Evolutionary conservation across 2,329 filamentous ascomycete species (phyloP).

Genomic region (Fusarium protoensiforme): DNA sequence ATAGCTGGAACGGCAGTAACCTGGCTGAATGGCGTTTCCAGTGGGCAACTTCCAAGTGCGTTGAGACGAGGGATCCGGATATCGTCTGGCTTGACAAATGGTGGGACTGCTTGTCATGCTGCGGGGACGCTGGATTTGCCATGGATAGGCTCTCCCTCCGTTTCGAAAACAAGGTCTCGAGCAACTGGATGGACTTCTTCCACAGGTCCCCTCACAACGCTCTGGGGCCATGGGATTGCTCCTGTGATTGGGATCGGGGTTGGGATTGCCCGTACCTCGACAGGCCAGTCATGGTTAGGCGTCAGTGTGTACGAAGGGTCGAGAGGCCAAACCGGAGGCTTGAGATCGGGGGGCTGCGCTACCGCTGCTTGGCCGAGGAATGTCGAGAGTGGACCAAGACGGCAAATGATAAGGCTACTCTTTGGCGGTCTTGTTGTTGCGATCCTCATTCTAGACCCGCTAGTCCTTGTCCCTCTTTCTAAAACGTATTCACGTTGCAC

Average conservation of each 20-base stretch:
- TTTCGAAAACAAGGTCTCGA: neutral
- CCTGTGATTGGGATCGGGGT: no score
- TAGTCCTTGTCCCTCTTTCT: neutral
- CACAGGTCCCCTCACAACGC: neutral
- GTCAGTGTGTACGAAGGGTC: neutral
- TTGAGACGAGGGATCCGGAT: neutral
- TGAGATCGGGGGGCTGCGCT: neutral
- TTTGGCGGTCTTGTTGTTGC: neutral
- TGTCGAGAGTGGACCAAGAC: neutral
- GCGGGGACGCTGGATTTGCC: neutral
- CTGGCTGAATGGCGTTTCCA: neutral
- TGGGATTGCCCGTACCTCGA: neutral
- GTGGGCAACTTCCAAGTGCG: neutral
- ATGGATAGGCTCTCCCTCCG: neutral
- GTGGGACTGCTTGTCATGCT: slow-evolving; percentile 17
- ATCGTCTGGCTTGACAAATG: neutral
- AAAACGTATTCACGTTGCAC: neutral
- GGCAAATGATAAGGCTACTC: neutral
- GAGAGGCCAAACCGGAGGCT: neutral
- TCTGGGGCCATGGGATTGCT: fast-evolving
- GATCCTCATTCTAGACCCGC: neutral
- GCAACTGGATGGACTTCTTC: neutral
- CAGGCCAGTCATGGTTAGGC: neutral
- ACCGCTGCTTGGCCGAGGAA: neutral
- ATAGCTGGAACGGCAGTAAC: neutral